Evolutionary conservation across 768 basidiomycete species (phyloP).

Genomic region (Hypholoma fasciculare): DNA sequence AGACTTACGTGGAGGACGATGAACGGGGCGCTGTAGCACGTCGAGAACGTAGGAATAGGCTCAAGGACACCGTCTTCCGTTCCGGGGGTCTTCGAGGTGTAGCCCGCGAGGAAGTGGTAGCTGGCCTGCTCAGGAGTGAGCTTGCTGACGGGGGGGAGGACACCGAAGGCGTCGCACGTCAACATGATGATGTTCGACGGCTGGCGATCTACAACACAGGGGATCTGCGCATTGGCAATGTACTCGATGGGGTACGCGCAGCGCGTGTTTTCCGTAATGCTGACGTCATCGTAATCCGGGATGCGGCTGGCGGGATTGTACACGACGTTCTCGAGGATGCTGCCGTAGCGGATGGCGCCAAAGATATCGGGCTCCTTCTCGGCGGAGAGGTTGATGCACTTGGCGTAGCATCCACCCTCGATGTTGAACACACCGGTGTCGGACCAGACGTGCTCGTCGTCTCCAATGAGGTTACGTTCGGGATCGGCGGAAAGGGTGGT

Average conservation of each 20-base stretch:
- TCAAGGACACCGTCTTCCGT: constrained; percentile 98
- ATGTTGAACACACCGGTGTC: constrained; percentile 99
- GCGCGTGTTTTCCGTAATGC: constrained; percentile 99
- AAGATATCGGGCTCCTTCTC: constrained; percentile 99
- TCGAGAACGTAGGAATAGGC: constrained; percentile 98
- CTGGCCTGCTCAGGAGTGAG: constrained; percentile 93
- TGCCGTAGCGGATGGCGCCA: constrained; percentile 92
- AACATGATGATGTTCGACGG: constrained; percentile 96
- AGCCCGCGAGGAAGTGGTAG: constrained; percentile 97
- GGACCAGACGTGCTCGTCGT: constrained; percentile 99
- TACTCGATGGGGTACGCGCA: constrained; percentile 99
- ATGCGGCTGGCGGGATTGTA: constrained; percentile 81
- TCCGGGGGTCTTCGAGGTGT: constrained; percentile 98
- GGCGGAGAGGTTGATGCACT: constrained; percentile 93
- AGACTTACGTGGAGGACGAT: constrained; percentile 86
- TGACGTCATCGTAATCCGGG: constrained; percentile 94
- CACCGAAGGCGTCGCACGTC: constrained; percentile 98
- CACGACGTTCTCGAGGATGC: constrained; percentile 98
- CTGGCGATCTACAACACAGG: constrained; percentile 83
- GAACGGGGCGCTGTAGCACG: constrained; percentile 99
- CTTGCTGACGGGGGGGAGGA: constrained; percentile 93
- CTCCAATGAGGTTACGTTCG: constrained; percentile 90
- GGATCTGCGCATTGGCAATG: constrained; percentile 94
- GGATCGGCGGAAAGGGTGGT: constrained; percentile 98
- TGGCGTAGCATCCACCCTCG: constrained; percentile 99